phyloP scores from a whole-genome alignment of 305 asterid species.

The Nicotiana rustica region DNA sequence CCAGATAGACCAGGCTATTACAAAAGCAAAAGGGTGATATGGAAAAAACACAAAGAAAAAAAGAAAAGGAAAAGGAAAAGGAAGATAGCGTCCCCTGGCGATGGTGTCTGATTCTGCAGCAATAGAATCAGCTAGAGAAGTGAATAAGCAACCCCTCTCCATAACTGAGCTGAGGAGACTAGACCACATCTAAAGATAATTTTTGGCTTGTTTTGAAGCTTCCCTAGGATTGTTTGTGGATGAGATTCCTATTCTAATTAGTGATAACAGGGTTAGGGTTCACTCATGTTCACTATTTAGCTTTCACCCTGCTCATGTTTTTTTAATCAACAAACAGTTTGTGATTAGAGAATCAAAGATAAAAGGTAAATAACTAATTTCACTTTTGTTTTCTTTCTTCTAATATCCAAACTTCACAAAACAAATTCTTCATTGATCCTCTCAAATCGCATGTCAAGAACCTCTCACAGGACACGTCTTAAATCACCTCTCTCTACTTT shows the following conservation, averaged over 20 bases:
- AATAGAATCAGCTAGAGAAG: conserved; percentile 6
- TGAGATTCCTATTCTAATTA: neutral
- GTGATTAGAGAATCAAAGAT: neutral
- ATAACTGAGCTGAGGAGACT: neutral
- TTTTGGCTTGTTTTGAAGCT: neutral
- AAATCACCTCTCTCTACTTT: neutral
- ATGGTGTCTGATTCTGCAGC: neutral
- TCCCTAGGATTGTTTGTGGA: neutral
- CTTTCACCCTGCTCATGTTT: neutral
- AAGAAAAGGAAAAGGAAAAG: neutral
- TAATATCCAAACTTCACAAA: neutral
- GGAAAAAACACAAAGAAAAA: neutral
- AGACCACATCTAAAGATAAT: neutral
- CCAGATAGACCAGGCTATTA: neutral
- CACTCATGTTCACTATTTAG: neutral
- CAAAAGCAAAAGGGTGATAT: neutral
- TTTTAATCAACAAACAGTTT: neutral
- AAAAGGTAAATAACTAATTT: neutral
- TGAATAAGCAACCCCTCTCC: neutral
- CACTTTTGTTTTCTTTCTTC: neutral
- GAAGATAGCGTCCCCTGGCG: neutral
- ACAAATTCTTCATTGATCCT: neutral
- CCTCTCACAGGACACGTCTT: neutral
- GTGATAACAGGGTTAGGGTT: neutral
- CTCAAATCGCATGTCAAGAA: neutral